Percentiles rank a stretch among this genome's conserved stretches.
phyloP scores from a whole-genome alignment of 73 alveolate species.

The Diophrys appendiculata region DNA sequence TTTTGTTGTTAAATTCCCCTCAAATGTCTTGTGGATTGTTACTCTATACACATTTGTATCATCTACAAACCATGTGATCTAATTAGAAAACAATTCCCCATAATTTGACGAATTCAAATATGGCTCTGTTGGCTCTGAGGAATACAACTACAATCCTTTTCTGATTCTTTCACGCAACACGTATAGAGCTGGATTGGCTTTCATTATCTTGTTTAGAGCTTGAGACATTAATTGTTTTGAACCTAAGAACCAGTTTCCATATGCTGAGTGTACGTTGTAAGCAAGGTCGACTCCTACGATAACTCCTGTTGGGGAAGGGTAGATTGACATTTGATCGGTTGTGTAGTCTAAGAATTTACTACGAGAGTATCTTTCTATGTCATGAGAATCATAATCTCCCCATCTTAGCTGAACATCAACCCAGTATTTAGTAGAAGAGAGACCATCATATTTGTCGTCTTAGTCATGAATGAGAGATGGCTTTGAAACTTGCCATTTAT shows the following conservation, averaged over 20 bases:
- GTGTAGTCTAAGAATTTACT: conserved; percentile 99
- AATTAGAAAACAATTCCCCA: conserved; percentile 98
- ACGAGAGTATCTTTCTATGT: conserved; percentile 99
- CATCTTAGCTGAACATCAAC: conserved; percentile 99
- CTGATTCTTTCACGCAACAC: conserved; percentile 99
- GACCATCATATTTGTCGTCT: conserved; percentile 97
- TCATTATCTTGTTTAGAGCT: conserved; percentile 99
- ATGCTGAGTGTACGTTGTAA: conserved; percentile 99
- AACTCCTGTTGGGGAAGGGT: conserved; percentile 99
- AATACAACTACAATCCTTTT: conserved; percentile 98
- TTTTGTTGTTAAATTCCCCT: conserved; percentile 99
- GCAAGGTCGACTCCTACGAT: conserved; percentile 98
- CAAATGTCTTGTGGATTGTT: conserved; percentile 99
- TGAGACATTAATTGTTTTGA: conserved; percentile 91
- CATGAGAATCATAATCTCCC: conserved; percentile 99
- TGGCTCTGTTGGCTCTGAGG: conserved; percentile 99
- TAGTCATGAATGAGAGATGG: conserved; percentile 97
- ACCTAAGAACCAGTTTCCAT: conserved; percentile 99
- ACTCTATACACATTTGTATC: conserved; percentile 99
- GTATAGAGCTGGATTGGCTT: conserved; percentile 99
- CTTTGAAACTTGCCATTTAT: conserved; percentile 98
- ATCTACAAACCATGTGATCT: conserved; percentile 99
- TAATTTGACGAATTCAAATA: conserved; percentile 97
- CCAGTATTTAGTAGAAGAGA: conserved; percentile 98
- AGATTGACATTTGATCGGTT: conserved; percentile 97